Percentiles rank a stretch among this genome's conserved stretches.
These are phyloP conservation scores for Phytophthora syringae DNA, from an alignment of 352 stramenopile genomes.

Conservation along the genomic window DNA sequence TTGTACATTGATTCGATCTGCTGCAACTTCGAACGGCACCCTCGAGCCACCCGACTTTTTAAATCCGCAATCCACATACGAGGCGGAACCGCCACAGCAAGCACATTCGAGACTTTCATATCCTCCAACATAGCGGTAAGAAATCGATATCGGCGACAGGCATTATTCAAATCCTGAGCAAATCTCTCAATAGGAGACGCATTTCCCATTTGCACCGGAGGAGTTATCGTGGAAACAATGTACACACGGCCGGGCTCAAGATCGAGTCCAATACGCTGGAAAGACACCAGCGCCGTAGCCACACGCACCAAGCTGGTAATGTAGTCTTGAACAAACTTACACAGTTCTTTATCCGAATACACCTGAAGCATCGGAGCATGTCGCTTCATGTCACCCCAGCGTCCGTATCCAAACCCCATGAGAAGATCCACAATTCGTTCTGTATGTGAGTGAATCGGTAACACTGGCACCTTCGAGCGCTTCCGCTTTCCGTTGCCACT, in stretches of 20 bases:
- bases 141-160: conserved; percentile 54
- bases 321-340: conserved; percentile 54
- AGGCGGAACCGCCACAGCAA: conserved; percentile 34
- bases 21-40: conserved; percentile 52
- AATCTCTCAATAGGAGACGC: conserved; percentile 46
- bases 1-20: conserved; percentile 78
- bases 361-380: conserved; percentile 32
- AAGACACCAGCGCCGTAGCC: conserved; percentile 35
- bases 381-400: conserved; percentile 77
- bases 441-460: conserved; percentile 48
- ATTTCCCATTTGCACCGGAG: conserved; percentile 23
- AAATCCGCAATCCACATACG: conserved; percentile 41
- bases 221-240: conserved; percentile 23
- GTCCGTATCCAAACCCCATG: conserved; percentile 78
- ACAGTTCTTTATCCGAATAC: conserved; percentile 56
- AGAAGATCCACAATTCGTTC: conserved; percentile 61
- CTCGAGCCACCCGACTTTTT: conserved; percentile 47
- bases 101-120: conserved; percentile 35
- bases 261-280: conserved; percentile 38
- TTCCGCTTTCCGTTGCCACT: conserved; percentile 40
- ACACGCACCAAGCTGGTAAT: conserved; percentile 60
- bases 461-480: conserved; percentile 27
- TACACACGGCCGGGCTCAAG: conserved; percentile 39
- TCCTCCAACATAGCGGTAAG: conserved; percentile 53
- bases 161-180: conserved; percentile 40